phyloP scores from a whole-genome alignment of 441 rosid species.

The Adansonia gregorii region DNA sequence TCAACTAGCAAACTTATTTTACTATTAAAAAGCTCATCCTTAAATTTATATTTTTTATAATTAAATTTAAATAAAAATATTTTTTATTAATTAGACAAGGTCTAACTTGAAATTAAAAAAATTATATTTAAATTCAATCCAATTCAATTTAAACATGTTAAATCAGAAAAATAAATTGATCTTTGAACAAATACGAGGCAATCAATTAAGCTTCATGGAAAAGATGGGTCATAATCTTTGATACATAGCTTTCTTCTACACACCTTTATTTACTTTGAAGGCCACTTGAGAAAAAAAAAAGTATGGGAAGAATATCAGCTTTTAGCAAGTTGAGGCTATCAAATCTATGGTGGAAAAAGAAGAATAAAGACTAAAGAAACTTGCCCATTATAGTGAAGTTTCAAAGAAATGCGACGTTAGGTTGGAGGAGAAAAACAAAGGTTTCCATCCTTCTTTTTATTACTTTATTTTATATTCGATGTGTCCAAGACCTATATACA shows the following conservation, averaged over 20 bases:
- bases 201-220: too few relatives aligned
- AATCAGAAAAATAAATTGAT: too few relatives aligned
- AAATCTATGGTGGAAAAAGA: not conserved
- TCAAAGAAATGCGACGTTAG: not conserved
- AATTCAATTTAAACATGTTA: too few relatives aligned
- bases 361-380: not conserved
- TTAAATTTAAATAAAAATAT: too few relatives aligned
- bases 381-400: slow-evolving; percentile 1
- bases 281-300: not conserved
- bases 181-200: too few relatives aligned
- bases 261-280: not conserved
- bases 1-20: too few relatives aligned
- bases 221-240: not conserved
- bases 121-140: too few relatives aligned
- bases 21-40: too few relatives aligned
- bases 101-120: too few relatives aligned
- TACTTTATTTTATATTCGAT: not conserved
- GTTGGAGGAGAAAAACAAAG: not conserved
- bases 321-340: not conserved
- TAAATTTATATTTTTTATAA: too few relatives aligned
- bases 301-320: not conserved
- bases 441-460: not conserved
- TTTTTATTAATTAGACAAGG: too few relatives aligned
- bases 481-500: not conserved
- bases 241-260: not conserved